Percentiles rank a stretch among this genome's conserved stretches.
phyloP scores from a whole-genome alignment of 75 land plant species.

The Larix kaempferi region DNA sequence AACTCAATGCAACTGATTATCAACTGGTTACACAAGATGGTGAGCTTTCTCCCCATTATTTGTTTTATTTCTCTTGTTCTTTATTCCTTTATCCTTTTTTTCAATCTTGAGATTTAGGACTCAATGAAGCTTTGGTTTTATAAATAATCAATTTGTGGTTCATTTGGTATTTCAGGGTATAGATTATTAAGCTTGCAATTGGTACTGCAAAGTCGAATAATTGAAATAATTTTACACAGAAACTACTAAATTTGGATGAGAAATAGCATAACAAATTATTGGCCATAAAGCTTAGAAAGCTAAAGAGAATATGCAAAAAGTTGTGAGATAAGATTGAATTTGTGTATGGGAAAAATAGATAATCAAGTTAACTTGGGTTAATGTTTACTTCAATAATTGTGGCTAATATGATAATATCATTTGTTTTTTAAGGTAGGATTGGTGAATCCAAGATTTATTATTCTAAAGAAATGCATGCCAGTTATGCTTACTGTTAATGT shows the following conservation, averaged over 20 bases:
- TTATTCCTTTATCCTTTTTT: slow-evolving; percentile 1
- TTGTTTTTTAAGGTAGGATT: background rate
- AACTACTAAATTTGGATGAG: background rate
- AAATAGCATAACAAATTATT: background rate
- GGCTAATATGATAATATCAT: background rate
- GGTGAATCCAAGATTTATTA: background rate
- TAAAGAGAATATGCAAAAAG: background rate
- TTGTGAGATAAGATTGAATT: background rate
- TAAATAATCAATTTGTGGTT: background rate
- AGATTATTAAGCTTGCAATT: background rate
- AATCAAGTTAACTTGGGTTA: background rate
- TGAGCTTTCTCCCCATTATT: slow-evolving; percentile 1
- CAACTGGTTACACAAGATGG: slow-evolving; percentile 43
- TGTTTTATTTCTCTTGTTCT: background rate
- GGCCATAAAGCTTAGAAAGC: background rate
- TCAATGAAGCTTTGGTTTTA: background rate
- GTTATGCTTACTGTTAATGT: background rate
- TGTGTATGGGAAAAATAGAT: background rate
- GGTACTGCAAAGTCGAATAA: background rate
- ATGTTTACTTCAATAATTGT: background rate
- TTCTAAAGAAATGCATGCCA: background rate
- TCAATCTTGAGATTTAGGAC: background rate
- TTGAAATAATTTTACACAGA: background rate
- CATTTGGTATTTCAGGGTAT: background rate
- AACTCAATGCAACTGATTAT: slow-evolving; percentile 44